These are phyloP conservation scores for Aureobasidium subglaciale DNA, from an alignment of 2,329 filamentous ascomycete genomes.

Conservation along the genomic window DNA sequence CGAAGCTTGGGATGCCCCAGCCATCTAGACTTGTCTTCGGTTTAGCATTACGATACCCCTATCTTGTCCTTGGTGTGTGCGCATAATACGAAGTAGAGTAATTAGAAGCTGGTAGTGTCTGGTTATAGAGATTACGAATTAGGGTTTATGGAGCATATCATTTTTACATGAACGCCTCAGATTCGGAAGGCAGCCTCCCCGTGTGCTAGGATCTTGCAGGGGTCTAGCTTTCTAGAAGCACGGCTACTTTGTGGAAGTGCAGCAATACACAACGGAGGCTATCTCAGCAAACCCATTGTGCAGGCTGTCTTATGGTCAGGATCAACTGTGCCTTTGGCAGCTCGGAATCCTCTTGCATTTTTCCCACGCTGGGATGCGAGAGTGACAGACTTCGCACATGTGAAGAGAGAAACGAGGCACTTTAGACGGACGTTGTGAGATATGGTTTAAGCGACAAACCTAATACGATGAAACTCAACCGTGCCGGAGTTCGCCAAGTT, in stretches of 20 bases:
- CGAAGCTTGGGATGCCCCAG: constrained; percentile 70
- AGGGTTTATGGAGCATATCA: not conserved
- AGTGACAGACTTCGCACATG: too few species aligned
- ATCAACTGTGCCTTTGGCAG: too few species aligned
- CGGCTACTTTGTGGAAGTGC: too few species aligned
- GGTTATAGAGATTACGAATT: not conserved
- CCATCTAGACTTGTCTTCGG: not conserved
- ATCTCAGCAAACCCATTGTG: too few species aligned
- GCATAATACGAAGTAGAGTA: not conserved
- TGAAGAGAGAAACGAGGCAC: constrained; percentile 2
- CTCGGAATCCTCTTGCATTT: too few species aligned
- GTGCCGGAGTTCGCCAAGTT: not conserved
- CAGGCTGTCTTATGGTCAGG: too few species aligned
- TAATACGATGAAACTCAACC: not conserved
- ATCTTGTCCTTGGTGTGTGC: not conserved
- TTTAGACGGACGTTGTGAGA: constrained; percentile 5
- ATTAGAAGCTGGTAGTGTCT: too few species aligned
- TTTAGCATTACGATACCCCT: not conserved
- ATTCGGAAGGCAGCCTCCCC: not conserved
- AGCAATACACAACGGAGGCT: too few species aligned
- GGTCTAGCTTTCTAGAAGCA: too few species aligned
- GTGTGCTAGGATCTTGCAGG: too few species aligned
- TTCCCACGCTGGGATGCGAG: too few species aligned
- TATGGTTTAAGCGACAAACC: constrained; percentile 1
- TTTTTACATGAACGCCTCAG: not conserved